Base-by-base conservation (phyloP, 371 early-diverging fungal species). In the Phascolomyces articulosus region DNA sequence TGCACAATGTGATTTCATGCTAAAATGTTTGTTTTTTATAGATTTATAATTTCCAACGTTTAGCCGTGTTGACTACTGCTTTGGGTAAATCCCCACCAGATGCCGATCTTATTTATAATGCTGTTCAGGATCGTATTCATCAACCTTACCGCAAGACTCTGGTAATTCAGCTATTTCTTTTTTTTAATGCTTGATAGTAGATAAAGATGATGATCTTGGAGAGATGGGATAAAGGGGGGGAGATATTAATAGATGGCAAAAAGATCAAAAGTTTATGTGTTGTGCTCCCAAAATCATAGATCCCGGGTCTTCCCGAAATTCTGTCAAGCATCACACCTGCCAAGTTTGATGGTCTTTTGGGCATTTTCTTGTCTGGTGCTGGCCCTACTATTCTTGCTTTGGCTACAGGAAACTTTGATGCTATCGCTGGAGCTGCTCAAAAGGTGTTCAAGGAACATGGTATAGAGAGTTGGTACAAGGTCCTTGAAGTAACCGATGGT, bases 301-400 rank as follows among this genome's bases (percentile, higher is more conserved):
- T 91, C 55, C 99, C 99, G 20, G 99, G 99, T 26, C 81, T 98
- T 55, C 79, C 91, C n/a, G 87, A 94, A 63, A 88, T 96, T 68
- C 77, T 97, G 48, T 70, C 80, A 18, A 75, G 77, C 10, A 80
- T 97, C 66, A 92, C 89, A 15, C 93, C 93, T 6, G 81, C 80
- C 62, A 86, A 83, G 38, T 74, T 85, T 24, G 94, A 94, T 2
- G 98, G 97, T 8, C 76, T 97, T 18, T 81, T 96, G 9, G 99
- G 99, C 29, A 87, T 95, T 29, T 96, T 96, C 71, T 76, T 98
- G 57, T 92, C 93, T 62, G 99, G 99, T 41, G 98, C 99, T 11
- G 99, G 99, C 2, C 99, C 99, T 15, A 96, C 96, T 20, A 92
- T 97, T 48, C 82, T 98, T 55, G 94, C 93, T 18, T 78, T 98